These are phyloP conservation scores for Oehlia diaphana DNA, from an alignment of 192 early-diverging fungal species.

Conservation along the genomic window DNA sequence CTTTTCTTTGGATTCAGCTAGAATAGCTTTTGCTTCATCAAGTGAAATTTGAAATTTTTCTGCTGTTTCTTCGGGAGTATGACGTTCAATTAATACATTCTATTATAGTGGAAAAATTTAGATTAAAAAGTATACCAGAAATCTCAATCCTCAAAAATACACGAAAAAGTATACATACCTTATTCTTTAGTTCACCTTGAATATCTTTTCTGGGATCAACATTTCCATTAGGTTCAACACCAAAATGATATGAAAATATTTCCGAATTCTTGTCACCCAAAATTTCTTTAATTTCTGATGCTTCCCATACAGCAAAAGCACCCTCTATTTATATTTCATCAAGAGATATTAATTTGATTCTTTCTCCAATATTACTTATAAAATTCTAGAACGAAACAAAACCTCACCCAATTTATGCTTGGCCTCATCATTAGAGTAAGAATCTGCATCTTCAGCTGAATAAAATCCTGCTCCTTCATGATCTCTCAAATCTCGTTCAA, in stretches of 20 bases:
- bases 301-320: conserved; percentile 64
- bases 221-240: conserved; percentile 53
- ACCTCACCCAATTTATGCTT: conserved; percentile 46
- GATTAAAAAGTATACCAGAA: too few relatives aligned
- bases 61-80: conserved; percentile 45
- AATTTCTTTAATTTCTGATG: conserved; percentile 43
- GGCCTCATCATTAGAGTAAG: conserved; percentile 42
- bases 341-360: too few relatives aligned
- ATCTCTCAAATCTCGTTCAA: conserved; percentile 49
- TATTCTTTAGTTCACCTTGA: conserved; percentile 55
- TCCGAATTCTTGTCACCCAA: conserved; percentile 39
- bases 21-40: conserved; percentile 34
- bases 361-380: too few relatives aligned
- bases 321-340: conserved; percentile 45
- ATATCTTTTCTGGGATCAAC: conserved; percentile 54
- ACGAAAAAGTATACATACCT: conserved; percentile 38
- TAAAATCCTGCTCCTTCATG: conserved; percentile 55
- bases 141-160: neutral
- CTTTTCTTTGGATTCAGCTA: conserved; percentile 37
- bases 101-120: conserved; percentile 7
- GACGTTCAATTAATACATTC: conserved; percentile 55
- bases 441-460: conserved; percentile 70
- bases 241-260: conserved; percentile 53
- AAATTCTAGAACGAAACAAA: neutral
- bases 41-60: conserved; percentile 32